Evolutionary conservation across 2,329 filamentous ascomycete species (phyloP).

Genomic region (Cladosporium sp.): DNA sequence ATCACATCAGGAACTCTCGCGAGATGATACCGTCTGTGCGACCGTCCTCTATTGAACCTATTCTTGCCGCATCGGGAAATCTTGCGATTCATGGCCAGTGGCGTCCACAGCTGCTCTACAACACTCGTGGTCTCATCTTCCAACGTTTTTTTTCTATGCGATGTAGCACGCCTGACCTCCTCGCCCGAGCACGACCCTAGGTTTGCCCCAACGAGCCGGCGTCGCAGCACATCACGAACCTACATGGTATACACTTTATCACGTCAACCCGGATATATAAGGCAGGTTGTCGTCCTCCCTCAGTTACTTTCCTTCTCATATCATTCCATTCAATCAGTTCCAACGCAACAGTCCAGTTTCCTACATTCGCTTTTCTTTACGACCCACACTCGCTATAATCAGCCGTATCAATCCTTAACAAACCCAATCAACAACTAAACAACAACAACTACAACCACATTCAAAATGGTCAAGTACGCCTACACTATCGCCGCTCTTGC

Average conservation of each 20-base stretch:
- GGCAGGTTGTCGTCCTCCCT: neutral
- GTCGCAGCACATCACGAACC: neutral
- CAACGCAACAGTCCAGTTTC: neutral
- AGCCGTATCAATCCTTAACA: neutral
- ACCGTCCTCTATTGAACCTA: neutral
- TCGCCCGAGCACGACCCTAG: neutral
- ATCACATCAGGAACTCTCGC: neutral
- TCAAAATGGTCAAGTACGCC: slow-evolving; percentile 16
- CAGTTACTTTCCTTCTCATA: neutral
- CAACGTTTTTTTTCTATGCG: slow-evolving; percentile 1
- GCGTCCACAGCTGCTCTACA: neutral
- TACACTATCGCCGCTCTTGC: slow-evolving; percentile 14
- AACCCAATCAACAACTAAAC: neutral
- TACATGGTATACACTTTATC: neutral
- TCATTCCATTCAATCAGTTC: slow-evolving; percentile 9
- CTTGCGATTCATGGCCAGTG: neutral
- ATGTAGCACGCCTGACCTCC: neutral
- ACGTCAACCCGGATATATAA: slow-evolving; percentile 5
- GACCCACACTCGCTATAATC: neutral
- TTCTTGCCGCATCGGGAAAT: neutral
- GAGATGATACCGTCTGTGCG: neutral
- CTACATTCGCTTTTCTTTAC: slow-evolving; percentile 5
- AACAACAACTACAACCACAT: neutral
- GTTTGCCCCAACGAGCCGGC: neutral
- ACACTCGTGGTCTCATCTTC: slow-evolving; percentile 7